A percentile compares a stretch with the other conserved stretches of the same genome.
Evolutionary conservation across 2,329 filamentous ascomycete species (phyloP).

Genomic region (Paracoccidioides lutzii): DNA sequence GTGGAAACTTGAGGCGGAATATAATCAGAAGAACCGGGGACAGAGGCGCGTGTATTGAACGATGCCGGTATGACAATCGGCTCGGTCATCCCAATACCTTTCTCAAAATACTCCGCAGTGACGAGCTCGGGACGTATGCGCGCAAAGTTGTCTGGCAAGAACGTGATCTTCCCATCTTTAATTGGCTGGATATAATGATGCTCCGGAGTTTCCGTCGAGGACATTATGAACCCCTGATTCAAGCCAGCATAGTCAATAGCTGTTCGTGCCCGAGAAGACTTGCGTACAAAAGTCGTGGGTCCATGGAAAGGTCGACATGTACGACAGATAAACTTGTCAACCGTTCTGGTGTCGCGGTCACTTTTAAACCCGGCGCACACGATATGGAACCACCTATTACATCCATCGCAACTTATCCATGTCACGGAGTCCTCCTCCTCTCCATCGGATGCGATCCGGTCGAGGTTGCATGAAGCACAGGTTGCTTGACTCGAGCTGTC

Average conservation of each 20-base stretch:
- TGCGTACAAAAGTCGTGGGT: slow-evolving; percentile 53
- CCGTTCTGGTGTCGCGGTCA: slow-evolving; percentile 49
- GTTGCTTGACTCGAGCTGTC: slow-evolving; percentile 29
- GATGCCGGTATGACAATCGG: slow-evolving; percentile 53
- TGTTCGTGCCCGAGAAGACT: slow-evolving; percentile 51
- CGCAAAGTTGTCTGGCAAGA: slow-evolving; percentile 49
- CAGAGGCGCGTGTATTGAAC: slow-evolving; percentile 43
- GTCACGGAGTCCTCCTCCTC: slow-evolving; percentile 40
- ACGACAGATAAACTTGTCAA: slow-evolving; percentile 55
- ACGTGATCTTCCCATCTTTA: slow-evolving; percentile 50
- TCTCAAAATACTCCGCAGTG: slow-evolving; percentile 51
- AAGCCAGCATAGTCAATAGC: slow-evolving; percentile 56
- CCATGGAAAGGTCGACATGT: slow-evolving; percentile 48
- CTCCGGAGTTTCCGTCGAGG: slow-evolving; percentile 49
- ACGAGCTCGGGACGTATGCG: slow-evolving; percentile 51
- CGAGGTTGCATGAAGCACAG: slow-evolving; percentile 46
- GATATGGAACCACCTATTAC: slow-evolving; percentile 56
- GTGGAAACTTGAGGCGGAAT: slow-evolving; percentile 23
- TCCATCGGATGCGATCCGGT: slow-evolving; percentile 38
- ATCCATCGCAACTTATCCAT: slow-evolving; percentile 58
- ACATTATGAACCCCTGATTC: slow-evolving; percentile 53
- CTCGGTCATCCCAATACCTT: slow-evolving; percentile 49
- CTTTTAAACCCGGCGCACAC: slow-evolving; percentile 54
- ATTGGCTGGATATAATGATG: slow-evolving; percentile 57
- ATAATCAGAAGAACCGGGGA: slow-evolving; percentile 12